Base-by-base conservation (phyloP, 2,329 filamentous ascomycete genomes). In the Penicillium thymicola region DNA sequence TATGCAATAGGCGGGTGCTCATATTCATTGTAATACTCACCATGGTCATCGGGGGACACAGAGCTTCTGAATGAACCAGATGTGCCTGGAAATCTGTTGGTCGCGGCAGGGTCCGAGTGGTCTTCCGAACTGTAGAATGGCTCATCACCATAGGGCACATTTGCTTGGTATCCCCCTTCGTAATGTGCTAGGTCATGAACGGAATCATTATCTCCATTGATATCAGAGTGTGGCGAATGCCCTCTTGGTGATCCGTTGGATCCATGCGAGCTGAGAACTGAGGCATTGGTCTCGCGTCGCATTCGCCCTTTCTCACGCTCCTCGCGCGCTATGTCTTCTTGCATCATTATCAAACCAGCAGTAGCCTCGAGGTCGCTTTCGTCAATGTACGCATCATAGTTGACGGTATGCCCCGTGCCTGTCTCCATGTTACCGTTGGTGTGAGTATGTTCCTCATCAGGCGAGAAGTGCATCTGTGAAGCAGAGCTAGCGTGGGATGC, bases 321-420 rank as follows among this genome's bases (percentile, higher is more conserved):
- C 27, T 70, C 80, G 43, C 83, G 79, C 6, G 75, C 79, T 49
- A 86, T 85, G 58, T 95, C 89, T 70, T 86, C 81, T 71, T 86
- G 86, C 82, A 97, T 85, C 63, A 92, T 92, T 69, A 89, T 84
- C 50, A 95, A 77, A 16, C 94, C 93, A 58, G 90, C 90, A 38
- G 89, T 87, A 21, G 89, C 93, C 72, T 97, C 93, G 0, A 89
- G 86, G 69, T 97, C 93, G 68, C 91, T 95, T 48, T 95, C 91
- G 53, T 93, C 89, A 60, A 80, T 80, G 64, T 81, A 81, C 6
- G 76, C 76, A 58, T 75, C 76, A 57, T 79, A 78, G 58, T 78
- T 77, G 38, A 77, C 72, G 56, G 76, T 75, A 49, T 78, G 70
- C 52, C 77, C 75, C 2, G 73, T 70, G 4, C 73, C 76, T 5